These are phyloP conservation scores for Apiospora koreana DNA, from an alignment of 2,329 filamentous ascomycete species.

Conservation along the genomic window DNA sequence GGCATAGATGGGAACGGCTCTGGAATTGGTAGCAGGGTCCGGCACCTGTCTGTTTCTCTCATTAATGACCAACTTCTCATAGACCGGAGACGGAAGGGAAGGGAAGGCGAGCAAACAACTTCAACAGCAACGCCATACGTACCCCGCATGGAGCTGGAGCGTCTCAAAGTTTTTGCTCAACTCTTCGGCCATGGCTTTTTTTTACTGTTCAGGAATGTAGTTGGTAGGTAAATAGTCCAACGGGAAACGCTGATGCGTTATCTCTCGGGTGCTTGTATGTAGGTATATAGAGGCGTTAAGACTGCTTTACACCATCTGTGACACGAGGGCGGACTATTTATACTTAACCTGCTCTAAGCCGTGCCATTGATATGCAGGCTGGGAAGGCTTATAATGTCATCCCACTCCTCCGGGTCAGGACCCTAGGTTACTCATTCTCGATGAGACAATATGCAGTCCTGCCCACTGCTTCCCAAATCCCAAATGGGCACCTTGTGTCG, in stretches of 20 bases:
- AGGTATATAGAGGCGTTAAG: neutral
- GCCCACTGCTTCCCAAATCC: too few species aligned
- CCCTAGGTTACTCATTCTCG: neutral
- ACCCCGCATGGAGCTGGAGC: slow-evolving; percentile 84
- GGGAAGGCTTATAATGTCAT: neutral
- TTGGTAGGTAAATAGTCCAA: neutral
- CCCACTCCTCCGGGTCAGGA: neutral
- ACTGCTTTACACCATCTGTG: neutral
- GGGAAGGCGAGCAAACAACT: slow-evolving; percentile 14
- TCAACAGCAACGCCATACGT: slow-evolving; percentile 33
- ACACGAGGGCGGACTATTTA: neutral
- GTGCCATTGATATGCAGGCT: neutral
- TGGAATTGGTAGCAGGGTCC: slow-evolving; percentile 79
- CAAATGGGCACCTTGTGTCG: neutral
- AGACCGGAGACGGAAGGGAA: too few species aligned
- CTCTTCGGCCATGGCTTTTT: slow-evolving; percentile 42
- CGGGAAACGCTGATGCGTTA: neutral
- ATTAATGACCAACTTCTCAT: slow-evolving; percentile 5
- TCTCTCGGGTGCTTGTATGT: neutral
- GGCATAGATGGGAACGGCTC: slow-evolving; percentile 94
- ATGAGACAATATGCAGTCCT: neutral
- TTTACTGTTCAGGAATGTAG: neutral
- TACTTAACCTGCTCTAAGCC: neutral
- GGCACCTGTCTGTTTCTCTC: slow-evolving; percentile 65
- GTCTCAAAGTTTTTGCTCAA: slow-evolving; percentile 74